A percentile compares a stretch with the other conserved stretches of the same genome.
These are phyloP conservation scores for Sedum album DNA, from an alignment of 164 flowering plant genomes.

Conservation along the genomic window DNA sequence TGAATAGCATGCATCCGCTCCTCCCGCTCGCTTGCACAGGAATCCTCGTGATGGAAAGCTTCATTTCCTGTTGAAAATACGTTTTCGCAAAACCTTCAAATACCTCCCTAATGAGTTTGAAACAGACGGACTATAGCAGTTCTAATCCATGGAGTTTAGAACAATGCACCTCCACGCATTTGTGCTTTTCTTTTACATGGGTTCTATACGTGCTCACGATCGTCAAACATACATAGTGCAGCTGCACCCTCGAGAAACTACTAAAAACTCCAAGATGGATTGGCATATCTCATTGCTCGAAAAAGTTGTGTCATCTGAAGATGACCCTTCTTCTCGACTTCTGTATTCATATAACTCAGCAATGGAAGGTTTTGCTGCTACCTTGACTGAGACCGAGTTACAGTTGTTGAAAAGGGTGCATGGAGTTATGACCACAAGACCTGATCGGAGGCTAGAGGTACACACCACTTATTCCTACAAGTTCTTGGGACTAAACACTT, in stretches of 20 bases:
- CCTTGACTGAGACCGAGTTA: slow-evolving; percentile 41
- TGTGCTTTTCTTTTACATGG: slow-evolving; percentile 13
- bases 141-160: slow-evolving; percentile 15
- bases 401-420: slow-evolving; percentile 21
- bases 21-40: too few species aligned
- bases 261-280: slow-evolving; percentile 28
- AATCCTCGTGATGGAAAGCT: too few species aligned
- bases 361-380: slow-evolving; percentile 87
- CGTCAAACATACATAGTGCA: slow-evolving; percentile 72
- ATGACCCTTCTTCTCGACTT: slow-evolving; percentile 44
- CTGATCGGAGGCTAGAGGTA: slow-evolving; percentile 35
- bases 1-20: too few species aligned
- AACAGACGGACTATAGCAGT: slow-evolving; percentile 30
- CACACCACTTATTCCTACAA: slow-evolving; percentile 80
- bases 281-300: slow-evolving; percentile 74
- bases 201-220: slow-evolving; percentile 18
- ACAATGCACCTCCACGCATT: slow-evolving; percentile 12
- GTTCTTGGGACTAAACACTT: slow-evolving; percentile 51
- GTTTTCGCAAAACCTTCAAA: slow-evolving; percentile 62
- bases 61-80: too few species aligned
- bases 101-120: slow-evolving; percentile 21
- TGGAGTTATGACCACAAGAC: slow-evolving; percentile 54
- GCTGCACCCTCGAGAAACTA: slow-evolving; percentile 49
- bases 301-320: slow-evolving; percentile 25
- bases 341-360: slow-evolving; percentile 66